Conservation (phyloP, 2,329 filamentous ascomycete genomes). For the Helotiales sp. region DNA sequence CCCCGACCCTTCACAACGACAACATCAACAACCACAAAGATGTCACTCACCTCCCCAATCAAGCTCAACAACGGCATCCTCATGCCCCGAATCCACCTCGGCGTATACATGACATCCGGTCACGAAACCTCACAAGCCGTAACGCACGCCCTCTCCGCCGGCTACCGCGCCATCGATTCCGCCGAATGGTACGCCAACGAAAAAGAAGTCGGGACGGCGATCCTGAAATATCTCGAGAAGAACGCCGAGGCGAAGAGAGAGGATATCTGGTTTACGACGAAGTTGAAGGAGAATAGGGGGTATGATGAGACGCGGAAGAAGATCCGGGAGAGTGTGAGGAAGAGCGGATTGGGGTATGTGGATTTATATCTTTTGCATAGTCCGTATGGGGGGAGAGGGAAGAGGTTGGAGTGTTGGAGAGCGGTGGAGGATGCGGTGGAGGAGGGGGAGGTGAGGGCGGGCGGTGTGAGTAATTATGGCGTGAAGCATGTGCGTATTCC, state of each 20-base stretch:
- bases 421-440: constrained; percentile 77
- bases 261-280: constrained; percentile 81
- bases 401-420: constrained; percentile 73
- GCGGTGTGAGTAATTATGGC: constrained; percentile 80
- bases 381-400: constrained; percentile 74
- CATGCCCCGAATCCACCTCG: constrained; percentile 75
- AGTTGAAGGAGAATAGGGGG: constrained; percentile 66
- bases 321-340: constrained; percentile 67
- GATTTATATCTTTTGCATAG: constrained; percentile 82
- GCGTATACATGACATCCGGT: constrained; percentile 73
- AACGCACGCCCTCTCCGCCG: constrained; percentile 45
- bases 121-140: constrained; percentile 64
- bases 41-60: constrained; percentile 36
- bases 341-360: constrained; percentile 73
- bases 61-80: constrained; percentile 67
- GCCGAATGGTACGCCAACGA: constrained; percentile 71
- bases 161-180: constrained; percentile 59
- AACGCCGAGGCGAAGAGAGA: constrained; percentile 63
- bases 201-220: constrained; percentile 68
- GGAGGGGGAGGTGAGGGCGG: constrained; percentile 71
- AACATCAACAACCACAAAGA: constrained; percentile 16
- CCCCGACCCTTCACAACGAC: constrained; percentile 10
- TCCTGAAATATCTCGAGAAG: constrained; percentile 59
- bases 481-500: constrained; percentile 66
- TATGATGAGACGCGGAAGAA: constrained; percentile 72